phyloP scores from a whole-genome alignment of 225 moss, liverwort and hornwort species.

The Takakia lepidozioides region DNA sequence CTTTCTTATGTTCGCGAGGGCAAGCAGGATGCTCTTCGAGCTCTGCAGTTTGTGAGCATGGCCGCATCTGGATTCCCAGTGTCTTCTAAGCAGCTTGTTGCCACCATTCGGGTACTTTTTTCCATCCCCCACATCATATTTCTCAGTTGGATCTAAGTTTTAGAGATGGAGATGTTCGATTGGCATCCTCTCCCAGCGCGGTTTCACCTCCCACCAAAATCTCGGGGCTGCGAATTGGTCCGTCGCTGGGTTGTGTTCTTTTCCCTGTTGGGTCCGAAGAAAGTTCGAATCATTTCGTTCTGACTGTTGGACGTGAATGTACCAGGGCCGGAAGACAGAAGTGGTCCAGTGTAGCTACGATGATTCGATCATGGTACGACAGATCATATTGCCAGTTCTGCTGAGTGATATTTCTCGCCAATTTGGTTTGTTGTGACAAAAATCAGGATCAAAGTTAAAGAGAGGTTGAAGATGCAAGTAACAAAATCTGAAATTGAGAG shows the following conservation, averaged over 20 bases:
- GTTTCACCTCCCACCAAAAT: not conserved
- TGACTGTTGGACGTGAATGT: not conserved
- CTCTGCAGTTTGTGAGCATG: no score
- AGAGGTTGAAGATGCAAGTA: no score
- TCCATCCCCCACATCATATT: not conserved
- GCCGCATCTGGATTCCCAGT: no score
- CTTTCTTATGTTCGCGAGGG: no score
- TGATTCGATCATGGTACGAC: constrained; percentile 63
- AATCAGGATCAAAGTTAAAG: no score
- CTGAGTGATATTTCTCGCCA: no score
- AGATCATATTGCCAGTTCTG: not conserved
- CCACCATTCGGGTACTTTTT: constrained; percentile 38
- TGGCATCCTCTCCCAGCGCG: not conserved
- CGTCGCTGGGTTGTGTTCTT: not conserved
- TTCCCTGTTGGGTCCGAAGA: not conserved
- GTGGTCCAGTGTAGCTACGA: constrained; percentile 65
- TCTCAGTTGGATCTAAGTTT: not conserved
- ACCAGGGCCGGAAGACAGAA: constrained; percentile 56
- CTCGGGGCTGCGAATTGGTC: not conserved
- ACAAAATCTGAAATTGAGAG: not conserved
- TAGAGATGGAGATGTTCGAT: not conserved
- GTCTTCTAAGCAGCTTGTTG: constrained; percentile 30
- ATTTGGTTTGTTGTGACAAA: no score
- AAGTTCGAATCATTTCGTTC: not conserved
- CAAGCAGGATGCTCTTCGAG: no score